These are phyloP conservation scores for Spathaspora girioi DNA, from an alignment of 805 yeast genomes.

Conservation along the genomic window DNA sequence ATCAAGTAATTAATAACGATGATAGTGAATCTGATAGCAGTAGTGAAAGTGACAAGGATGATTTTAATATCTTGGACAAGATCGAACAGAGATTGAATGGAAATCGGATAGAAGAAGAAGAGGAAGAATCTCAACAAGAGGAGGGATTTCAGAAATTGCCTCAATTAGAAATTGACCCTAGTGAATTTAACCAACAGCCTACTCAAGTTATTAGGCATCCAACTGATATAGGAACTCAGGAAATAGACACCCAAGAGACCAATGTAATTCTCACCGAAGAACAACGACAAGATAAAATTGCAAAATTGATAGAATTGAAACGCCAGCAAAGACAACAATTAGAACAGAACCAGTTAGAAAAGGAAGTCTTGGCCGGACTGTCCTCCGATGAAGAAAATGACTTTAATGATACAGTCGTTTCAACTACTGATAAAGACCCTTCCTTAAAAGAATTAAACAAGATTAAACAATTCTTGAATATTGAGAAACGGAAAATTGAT, in stretches of 20 bases:
- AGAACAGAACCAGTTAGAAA: slow-evolving; percentile 20
- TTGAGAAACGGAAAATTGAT: slow-evolving; percentile 26
- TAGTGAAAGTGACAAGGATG: slow-evolving; percentile 11
- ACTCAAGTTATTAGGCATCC: slow-evolving; percentile 1
- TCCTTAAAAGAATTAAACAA: slow-evolving; percentile 26
- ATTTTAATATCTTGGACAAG: slow-evolving; percentile 18
- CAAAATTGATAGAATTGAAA: slow-evolving; percentile 16
- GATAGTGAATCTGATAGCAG: slow-evolving; percentile 21
- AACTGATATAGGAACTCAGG: not conserved
- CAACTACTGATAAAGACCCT: slow-evolving; percentile 6
- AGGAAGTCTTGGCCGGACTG: slow-evolving; percentile 28
- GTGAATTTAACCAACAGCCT: slow-evolving; percentile 7
- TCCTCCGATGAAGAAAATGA: slow-evolving; percentile 43
- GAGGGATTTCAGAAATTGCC: slow-evolving; percentile 24
- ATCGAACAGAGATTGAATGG: slow-evolving; percentile 25
- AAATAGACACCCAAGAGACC: slow-evolving; percentile 2
- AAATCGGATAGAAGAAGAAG: slow-evolving; percentile 3
- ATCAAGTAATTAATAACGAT: slow-evolving; percentile 7
- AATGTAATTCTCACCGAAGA: not conserved
- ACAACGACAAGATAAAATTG: slow-evolving; percentile 11
- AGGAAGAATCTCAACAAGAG: slow-evolving; percentile 3
- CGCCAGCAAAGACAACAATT: slow-evolving; percentile 14
- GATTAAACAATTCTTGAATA: slow-evolving; percentile 29
- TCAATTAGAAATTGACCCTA: slow-evolving; percentile 23
- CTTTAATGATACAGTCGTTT: slow-evolving; percentile 20